Base-by-base conservation (phyloP, 2,329 filamentous ascomycete species). In the Fusarium nisikadoi region DNA sequence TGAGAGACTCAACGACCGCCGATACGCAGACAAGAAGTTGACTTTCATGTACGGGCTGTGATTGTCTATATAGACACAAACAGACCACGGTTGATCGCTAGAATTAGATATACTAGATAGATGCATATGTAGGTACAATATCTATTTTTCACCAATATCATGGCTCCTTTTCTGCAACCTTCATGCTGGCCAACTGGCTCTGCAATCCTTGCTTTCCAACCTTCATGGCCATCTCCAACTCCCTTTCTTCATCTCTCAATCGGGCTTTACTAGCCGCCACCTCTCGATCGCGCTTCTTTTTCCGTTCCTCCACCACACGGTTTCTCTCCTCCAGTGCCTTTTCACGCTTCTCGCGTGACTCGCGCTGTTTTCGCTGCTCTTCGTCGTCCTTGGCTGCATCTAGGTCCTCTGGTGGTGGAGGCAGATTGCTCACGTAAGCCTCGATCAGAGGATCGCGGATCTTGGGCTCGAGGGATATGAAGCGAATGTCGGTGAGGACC, bases 181-280 rank as follows among this genome's bases (percentile, higher is more conserved):
- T 75, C 77, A 78, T 78, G 55, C 70, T 79, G 25, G 79, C 80
- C 62, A 93, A 76, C 78, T 93, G 90, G 29, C 86, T 87, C 76
- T 89, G 87, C 72, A 94, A 70, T 1, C 91, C 92, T 66, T 86
- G 88, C 80, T 91, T 93, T 1, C 88, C 87, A 17, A 94, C 86
- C 65, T 86, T 87, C 90, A 93, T 92, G 2, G 92, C 92, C 70
- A 85, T 83, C 76, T 92, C 88, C 61, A 94, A 81, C 76, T 93
- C 90, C 70, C 86, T 84, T 81, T 94, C 91, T 72, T 91, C 90
- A 63, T 93, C 91, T 39, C 89, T 83, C 55, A 94, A 75, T 47
- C 86, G 81, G 1, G 89, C 89, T 75, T 88, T 91, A 25, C 90
- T 90, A 47, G 85, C 86, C 38, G 87, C 87, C 16, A 93, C 79